Evolutionary conservation across 2,329 filamentous ascomycete species (phyloP), one percentile per base, ranked within the genome.

Genomic region (Periconia macrospinosa): DNA sequence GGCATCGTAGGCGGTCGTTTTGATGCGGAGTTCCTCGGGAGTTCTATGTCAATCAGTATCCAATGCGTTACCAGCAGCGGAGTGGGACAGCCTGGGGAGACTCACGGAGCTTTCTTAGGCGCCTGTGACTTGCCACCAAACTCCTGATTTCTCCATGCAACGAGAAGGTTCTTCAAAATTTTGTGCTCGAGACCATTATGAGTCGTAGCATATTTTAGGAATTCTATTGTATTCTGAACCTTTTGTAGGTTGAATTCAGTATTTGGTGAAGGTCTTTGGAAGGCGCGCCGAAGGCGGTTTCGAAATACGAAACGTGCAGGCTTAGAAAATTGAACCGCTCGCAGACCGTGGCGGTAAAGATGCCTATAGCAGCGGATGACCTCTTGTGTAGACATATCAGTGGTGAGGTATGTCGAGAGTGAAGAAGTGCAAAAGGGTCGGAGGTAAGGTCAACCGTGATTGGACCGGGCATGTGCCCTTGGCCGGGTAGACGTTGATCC

Each of bases 161-260:
- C 67, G 17, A 90, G 63, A 45, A 93, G 69, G 59, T 88, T 92
- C 74, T 86, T 89, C 52, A 93, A 67, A 9, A 94, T 82, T 52
- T 75, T 81, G 69, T 92, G 88, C 77, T 93, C 90, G 30, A 91
- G 61, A 0, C 89, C 90, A 51, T 74, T 82, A 62, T 84, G 79
- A 56, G 74, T 78, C 1, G 83, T 81, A 3, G 90, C 90, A 41
- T 84, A 83, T 30, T 84, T 75, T 1, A 93, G 75, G 66, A 94
- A 93, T 69, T 85, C 84, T 5, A 90, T 65, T 0, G 90, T 94
- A 55, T 86, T 84, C 57, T 81, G 75, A 48, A 90, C 78, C 47
- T 79, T 80, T 45, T 77, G 73, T 7, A 73, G 58, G 51, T 72
- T 61, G 54, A 72, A 75, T 41, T 70, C 59, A 14, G 54, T 45